A percentile compares a stretch with the other conserved stretches of the same genome.
These are phyloP conservation scores for Cinchona pubescens DNA, from an alignment of 257 asterid genomes.

Conservation along the genomic window DNA sequence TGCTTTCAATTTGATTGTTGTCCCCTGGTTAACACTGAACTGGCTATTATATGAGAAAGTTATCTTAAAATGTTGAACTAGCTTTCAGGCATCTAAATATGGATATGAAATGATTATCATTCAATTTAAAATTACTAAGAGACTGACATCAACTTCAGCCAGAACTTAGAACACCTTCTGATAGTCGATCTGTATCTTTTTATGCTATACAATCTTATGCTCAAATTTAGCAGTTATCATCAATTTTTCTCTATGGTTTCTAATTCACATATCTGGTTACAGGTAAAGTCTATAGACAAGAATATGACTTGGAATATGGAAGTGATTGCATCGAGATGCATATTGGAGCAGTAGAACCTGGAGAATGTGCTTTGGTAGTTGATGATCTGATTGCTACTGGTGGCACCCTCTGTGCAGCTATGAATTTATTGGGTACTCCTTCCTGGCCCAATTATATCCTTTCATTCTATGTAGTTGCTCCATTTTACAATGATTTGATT, in stretches of 20 bases:
- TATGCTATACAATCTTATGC: background rate
- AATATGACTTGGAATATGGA: slow-evolving; percentile 84
- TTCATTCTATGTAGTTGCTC: background rate
- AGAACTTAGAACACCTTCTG: background rate
- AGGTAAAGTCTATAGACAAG: slow-evolving; percentile 73
- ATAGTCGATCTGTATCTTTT: background rate
- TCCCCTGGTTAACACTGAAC: background rate
- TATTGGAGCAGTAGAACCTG: slow-evolving; percentile 66
- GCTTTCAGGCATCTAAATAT: background rate
- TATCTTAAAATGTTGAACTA: background rate
- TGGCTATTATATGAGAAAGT: background rate
- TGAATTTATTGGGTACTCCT: slow-evolving; percentile 58
- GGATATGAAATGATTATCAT: background rate
- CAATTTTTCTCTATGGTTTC: background rate
- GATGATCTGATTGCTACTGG: slow-evolving; percentile 90
- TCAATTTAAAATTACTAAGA: background rate
- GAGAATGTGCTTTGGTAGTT: slow-evolving; percentile 69
- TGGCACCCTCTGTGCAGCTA: slow-evolving; percentile 85
- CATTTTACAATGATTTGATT: background rate
- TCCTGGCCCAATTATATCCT: slow-evolving; percentile 1
- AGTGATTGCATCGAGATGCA: slow-evolving; percentile 91
- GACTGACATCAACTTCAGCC: background rate
- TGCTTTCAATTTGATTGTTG: background rate
- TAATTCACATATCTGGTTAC: slow-evolving; percentile 10
- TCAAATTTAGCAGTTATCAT: background rate